phyloP scores from a whole-genome alignment of 176 grass and related monocot species.

The Zoysia pacifica region DNA sequence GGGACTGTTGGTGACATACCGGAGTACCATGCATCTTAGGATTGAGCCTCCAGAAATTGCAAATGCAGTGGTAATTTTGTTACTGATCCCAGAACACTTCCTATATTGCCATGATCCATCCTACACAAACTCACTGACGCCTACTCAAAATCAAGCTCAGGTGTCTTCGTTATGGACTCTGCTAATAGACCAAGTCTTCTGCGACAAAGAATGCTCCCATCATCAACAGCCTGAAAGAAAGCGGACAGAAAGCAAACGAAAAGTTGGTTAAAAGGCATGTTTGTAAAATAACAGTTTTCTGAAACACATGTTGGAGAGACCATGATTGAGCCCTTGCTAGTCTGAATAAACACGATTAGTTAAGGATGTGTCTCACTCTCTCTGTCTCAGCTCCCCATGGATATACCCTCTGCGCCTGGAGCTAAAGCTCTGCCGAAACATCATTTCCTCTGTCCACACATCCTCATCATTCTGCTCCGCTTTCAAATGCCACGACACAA shows the following conservation, averaged over 20 bases:
- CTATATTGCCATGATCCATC: neutral
- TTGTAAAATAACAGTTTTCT: conserved; percentile 31
- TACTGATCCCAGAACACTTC: neutral
- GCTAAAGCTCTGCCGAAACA: conserved; percentile 42
- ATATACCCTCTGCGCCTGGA: conserved; percentile 35
- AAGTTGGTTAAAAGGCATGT: conserved; percentile 46
- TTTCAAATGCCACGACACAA: conserved; percentile 50
- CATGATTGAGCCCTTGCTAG: conserved; percentile 42
- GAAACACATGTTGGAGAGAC: conserved; percentile 39
- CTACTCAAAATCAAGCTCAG: neutral
- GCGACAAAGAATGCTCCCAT: conserved; percentile 41
- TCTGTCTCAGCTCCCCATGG: neutral
- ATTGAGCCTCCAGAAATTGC: neutral
- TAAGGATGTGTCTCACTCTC: conserved; percentile 38
- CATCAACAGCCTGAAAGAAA: conserved; percentile 28
- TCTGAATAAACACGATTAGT: conserved; percentile 40
- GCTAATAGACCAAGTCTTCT: neutral
- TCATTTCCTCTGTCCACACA: conserved; percentile 51
- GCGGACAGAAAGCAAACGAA: conserved; percentile 42
- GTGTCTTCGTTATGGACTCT: neutral
- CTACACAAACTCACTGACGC: neutral
- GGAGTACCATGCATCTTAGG: too few relatives aligned
- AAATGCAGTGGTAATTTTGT: neutral
- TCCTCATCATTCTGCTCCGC: conserved; percentile 69
- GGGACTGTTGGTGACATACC: too few relatives aligned